These are phyloP conservation scores for Casuarina glauca DNA, from an alignment of 306 rosid species.

Conservation along the genomic window DNA sequence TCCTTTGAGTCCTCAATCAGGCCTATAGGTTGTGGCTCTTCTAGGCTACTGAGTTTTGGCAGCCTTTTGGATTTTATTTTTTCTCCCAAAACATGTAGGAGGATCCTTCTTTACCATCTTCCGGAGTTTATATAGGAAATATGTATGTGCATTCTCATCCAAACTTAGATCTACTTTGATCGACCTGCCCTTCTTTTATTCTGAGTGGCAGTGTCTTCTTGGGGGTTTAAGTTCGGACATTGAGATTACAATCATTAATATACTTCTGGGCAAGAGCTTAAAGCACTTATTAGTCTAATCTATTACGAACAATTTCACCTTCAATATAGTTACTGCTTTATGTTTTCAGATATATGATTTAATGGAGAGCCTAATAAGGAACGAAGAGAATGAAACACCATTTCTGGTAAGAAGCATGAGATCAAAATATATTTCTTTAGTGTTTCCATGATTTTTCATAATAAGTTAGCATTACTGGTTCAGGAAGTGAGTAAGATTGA, in stretches of 20 bases:
- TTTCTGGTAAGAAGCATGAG: constrained; percentile 57
- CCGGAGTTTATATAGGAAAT: background rate
- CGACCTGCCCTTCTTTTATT: constrained; percentile 17
- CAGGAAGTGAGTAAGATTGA: constrained; percentile 80
- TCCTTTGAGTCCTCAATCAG: constrained; percentile 1
- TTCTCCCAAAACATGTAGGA: background rate
- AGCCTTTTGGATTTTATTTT: background rate
- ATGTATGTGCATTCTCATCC: background rate
- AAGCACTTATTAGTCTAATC: background rate
- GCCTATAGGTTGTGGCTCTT: constrained; percentile 4
- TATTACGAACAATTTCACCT: constrained; percentile 10
- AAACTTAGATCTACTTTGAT: background rate
- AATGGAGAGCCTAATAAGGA: constrained; percentile 69
- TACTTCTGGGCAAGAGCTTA: constrained; percentile 7
- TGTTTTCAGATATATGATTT: constrained; percentile 66
- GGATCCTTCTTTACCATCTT: constrained; percentile 1
- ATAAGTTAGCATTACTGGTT: constrained; percentile 34
- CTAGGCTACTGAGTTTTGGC: constrained; percentile 5
- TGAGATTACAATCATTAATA: background rate
- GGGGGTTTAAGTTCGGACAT: background rate
- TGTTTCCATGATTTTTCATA: constrained; percentile 24
- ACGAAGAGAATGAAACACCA: constrained; percentile 55
- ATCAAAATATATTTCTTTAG: constrained; percentile 21
- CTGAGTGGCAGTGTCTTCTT: constrained; percentile 4
- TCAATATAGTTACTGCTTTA: constrained; percentile 19